phyloP scores from a whole-genome alignment of 192 early-diverging fungal genomes.

The Ambispora gerdemannii region DNA sequence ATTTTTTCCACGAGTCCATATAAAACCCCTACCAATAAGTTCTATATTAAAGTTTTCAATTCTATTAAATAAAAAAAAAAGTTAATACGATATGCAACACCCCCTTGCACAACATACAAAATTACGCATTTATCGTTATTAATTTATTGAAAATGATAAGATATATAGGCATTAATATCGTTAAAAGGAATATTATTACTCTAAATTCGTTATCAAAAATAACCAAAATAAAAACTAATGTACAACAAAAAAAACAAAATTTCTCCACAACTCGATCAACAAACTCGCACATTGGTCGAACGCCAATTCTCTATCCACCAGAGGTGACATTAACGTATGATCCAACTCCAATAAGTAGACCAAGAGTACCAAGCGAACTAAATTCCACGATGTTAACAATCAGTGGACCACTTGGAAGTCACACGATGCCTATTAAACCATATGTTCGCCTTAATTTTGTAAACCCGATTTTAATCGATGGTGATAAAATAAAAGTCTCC shows the following conservation, averaged over 20 bases:
- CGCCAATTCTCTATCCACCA: constrained; percentile 66
- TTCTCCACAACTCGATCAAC: constrained; percentile 46
- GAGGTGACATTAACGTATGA: constrained; percentile 73
- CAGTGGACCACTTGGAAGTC: constrained; percentile 77
- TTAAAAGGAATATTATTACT: too few species aligned
- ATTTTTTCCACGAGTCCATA: too few species aligned
- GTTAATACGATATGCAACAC: too few species aligned
- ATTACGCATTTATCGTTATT: too few species aligned
- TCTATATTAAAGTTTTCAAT: too few species aligned
- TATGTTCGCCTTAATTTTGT: constrained; percentile 59
- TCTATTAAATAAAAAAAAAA: too few species aligned
- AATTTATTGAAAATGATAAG: too few species aligned
- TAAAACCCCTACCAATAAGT: too few species aligned
- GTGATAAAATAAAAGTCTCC: constrained; percentile 27
- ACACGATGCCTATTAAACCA: constrained; percentile 76
- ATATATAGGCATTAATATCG: too few species aligned
- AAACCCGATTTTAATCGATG: constrained; percentile 4
- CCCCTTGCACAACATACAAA: too few species aligned
- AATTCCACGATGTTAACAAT: constrained; percentile 69
- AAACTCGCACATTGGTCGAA: constrained; percentile 79
- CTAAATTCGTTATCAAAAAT: too few species aligned
- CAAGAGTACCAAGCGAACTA: constrained; percentile 57
- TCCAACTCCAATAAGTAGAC: constrained; percentile 59
- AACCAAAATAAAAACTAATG: too few species aligned
- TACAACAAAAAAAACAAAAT: constrained; percentile 35